Base-by-base conservation (phyloP, 2,329 filamentous ascomycete species). In the Neofusicoccum cordaticola region DNA sequence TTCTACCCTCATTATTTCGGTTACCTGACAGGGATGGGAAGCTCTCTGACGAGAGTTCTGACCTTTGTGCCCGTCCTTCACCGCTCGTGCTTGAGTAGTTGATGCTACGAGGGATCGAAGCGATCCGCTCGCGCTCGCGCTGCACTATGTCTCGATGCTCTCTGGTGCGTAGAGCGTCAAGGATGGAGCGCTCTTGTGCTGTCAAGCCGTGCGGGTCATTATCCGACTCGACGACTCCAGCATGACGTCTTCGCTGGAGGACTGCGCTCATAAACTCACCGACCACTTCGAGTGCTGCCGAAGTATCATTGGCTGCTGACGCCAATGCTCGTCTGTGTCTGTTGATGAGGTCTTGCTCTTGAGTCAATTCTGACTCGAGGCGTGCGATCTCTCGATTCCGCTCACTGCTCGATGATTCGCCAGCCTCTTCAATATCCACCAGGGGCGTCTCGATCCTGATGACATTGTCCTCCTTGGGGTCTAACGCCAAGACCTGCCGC, bases 401-500 rank as follows among this genome's bases (percentile, higher is more conserved):
- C 41, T 60, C 56, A 56, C 71, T 69, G 35, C 65, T 69, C 31
- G 77, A 62, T 11, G 58, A 58, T n/a, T 69, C 72, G 50, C 73
- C 31, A 39, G 48, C 73, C 50, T 74, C 81, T 64, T 89, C 86
- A 7, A 84, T 81, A 12, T 61, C 63, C 15, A 60, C 39, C 7
- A 65, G 27, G 6, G 47, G 47, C 13, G 89, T 81, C 50, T 82
- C 79, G 17, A 89, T 73, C 65, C 84, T 84, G 63, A 86, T 82
- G 57, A 87, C 84, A 3, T 82, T 82, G 31, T 84, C 82, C 35
- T 80, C 79, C 61, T 86, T 82, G 13, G 82, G 81, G 68, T 88
- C 85, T 47, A 94, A 81, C 34, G 85, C 80, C 35, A 95, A 81
- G 37, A 90, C 84, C 73, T 95, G 91, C 51, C 88, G 86, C 60